Evolutionary conservation across 331 rosid genomes (phyloP).

Genomic region (Rhamnella rubrinervis): DNA sequence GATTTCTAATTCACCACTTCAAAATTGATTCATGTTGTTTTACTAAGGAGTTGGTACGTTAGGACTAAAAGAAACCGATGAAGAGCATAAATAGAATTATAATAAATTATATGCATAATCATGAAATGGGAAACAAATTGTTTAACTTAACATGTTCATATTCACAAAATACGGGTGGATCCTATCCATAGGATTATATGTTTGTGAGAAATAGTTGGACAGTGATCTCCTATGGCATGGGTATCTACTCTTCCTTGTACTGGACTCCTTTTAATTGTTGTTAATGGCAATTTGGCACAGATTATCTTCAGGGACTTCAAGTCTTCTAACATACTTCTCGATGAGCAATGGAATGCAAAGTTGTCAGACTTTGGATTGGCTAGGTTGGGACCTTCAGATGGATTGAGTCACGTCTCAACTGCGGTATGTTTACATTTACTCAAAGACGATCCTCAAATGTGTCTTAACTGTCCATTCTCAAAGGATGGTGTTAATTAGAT

Average conservation of each 20-base stretch:
- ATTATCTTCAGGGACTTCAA: conserved; percentile 64
- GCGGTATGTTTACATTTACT: conserved; percentile 37
- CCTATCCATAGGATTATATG: neutral
- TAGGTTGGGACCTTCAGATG: conserved; percentile 59
- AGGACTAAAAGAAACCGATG: too few species aligned
- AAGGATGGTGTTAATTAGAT: neutral
- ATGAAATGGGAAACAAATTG: neutral
- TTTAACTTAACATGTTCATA: neutral
- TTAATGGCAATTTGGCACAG: conserved; percentile 28
- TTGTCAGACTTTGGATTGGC: conserved; percentile 62
- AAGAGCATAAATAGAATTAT: neutral
- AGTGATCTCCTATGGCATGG: neutral
- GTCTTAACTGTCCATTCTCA: neutral
- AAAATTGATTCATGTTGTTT: neutral
- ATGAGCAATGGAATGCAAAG: conserved; percentile 57
- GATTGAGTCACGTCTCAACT: conserved; percentile 52
- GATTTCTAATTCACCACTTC: neutral
- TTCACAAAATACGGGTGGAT: neutral
- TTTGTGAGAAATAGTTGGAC: neutral
- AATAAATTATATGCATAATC: too few species aligned
- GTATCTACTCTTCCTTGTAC: neutral
- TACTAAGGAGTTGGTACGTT: neutral
- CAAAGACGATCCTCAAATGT: neutral
- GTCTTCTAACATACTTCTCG: conserved; percentile 60
- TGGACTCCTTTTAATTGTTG: neutral